These are phyloP conservation scores for Sarcodon sp. DNA, from an alignment of 768 basidiomycete genomes.

Conservation along the genomic window DNA sequence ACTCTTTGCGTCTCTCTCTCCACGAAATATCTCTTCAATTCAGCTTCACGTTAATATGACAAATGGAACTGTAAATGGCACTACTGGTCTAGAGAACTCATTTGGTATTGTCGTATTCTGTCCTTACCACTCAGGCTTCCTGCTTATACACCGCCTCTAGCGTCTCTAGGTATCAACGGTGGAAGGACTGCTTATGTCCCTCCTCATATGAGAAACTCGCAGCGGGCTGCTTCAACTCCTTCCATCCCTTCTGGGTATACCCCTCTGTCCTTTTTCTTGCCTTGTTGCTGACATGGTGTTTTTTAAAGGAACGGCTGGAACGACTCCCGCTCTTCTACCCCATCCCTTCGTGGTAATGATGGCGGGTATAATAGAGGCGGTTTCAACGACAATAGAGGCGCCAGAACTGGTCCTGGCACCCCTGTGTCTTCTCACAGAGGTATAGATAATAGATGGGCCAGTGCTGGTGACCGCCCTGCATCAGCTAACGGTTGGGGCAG, in stretches of 20 bases:
- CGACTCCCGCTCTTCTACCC: constrained; percentile 58
- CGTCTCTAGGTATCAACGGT: constrained; percentile 61
- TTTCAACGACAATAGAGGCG: constrained; percentile 23
- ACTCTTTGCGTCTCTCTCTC: too few relatives aligned
- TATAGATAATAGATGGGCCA: constrained; percentile 25
- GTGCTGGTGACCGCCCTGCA: constrained; percentile 12
- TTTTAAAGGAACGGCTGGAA: constrained; percentile 52
- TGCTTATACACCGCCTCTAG: constrained; percentile 21
- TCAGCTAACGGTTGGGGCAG: constrained; percentile 24
- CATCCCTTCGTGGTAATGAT: constrained; percentile 30
- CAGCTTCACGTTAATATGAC: constrained; percentile 49
- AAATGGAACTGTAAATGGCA: constrained; percentile 83
- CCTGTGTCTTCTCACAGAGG: constrained; percentile 11
- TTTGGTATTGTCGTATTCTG: constrained; percentile 38
- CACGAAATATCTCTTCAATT: constrained; percentile 4
- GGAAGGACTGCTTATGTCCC: constrained; percentile 77
- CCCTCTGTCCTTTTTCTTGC: constrained; percentile 2
- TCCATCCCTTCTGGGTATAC: constrained; percentile 35
- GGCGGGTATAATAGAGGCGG: constrained; percentile 26
- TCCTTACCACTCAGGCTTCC: constrained; percentile 1
- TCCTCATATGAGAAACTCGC: constrained; percentile 75
- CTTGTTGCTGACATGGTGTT: constrained; percentile 9
- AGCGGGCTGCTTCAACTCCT: constrained; percentile 66
- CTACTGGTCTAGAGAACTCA: constrained; percentile 57
- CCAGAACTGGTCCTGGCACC: constrained; percentile 16